Base-by-base conservation (phyloP, 192 early-diverging fungal genomes). In the Polychytrium aggregatum region DNA sequence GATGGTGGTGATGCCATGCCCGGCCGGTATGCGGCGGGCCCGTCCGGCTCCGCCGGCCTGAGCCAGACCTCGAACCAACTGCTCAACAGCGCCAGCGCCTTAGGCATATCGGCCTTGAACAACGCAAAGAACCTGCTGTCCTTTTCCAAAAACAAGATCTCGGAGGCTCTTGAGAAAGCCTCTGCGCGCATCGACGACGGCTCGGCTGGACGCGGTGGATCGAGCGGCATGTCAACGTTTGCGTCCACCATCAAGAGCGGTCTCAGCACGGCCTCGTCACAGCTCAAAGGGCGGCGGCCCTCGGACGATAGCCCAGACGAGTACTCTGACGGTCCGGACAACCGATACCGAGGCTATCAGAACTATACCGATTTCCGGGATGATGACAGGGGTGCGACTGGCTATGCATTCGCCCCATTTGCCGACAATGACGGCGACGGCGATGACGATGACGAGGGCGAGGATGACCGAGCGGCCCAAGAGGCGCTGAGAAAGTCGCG, bases 101-200 rank as follows among this genome's bases (percentile, higher is more conserved):
- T 82, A 35, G 83, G 82, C 29, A 62, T 64, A 25, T 76, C 61
- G n/a, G 61, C 84, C 1, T 74, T 78, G 22, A 74, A 71, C 22
- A 82, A 82, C 53, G 85, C 85, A 4, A 84, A 79, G 48, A 58
- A 61, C 20, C 54, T 85, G 24, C 68, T 82, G 27, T 65, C 55
- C 17, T 65, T 54, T 24, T 63, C 65, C 3, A 56, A 64, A 27
- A 56, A 80, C 28, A 77, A 81, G 48, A 67, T 82, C 2, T 53
- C 63, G 30, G 74, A 78, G 34, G 80, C 69, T 27, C 64, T 82
- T 18, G 70, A 72, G 42, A 70, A 71, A 22, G 77, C 77, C 8
- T 64, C 75, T 46, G 78, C 74, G 25, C 77, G 79, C 26, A 70
- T 79, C 41, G 67, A 78, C 26, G 52, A 52, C 18, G 71, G 66